These are phyloP conservation scores for Nicotiana otophora DNA, from an alignment of 257 asterid genomes.

Conservation along the genomic window DNA sequence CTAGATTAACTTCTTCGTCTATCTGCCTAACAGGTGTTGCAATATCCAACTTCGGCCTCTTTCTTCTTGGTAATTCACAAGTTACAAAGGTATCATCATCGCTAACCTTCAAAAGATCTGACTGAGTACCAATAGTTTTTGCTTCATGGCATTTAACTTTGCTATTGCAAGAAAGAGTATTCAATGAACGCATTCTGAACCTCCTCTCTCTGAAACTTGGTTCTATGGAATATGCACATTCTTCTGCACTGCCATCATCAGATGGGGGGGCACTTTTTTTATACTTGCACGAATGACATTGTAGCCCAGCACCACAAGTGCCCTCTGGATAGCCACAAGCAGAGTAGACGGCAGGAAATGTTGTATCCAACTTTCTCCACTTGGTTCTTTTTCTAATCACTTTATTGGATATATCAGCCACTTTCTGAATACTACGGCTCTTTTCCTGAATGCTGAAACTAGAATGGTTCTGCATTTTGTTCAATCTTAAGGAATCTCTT, in stretches of 20 bases:
- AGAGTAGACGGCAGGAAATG: slow-evolving; percentile 25
- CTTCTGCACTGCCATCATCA: slow-evolving; percentile 24
- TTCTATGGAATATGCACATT: slow-evolving; percentile 23
- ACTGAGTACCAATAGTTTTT: slow-evolving; percentile 21
- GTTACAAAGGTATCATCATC: slow-evolving; percentile 16
- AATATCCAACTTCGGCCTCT: slow-evolving; percentile 29
- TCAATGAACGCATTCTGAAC: slow-evolving; percentile 21
- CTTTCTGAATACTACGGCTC: slow-evolving; percentile 16
- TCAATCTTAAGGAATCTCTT: slow-evolving; percentile 24
- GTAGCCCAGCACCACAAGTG: slow-evolving; percentile 25
- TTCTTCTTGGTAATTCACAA: slow-evolving; percentile 25
- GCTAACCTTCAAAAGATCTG: slow-evolving; percentile 13
- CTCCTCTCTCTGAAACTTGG: slow-evolving; percentile 24
- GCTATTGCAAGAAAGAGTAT: slow-evolving; percentile 8
- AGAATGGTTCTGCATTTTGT: slow-evolving; percentile 20
- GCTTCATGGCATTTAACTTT: slow-evolving; percentile 19
- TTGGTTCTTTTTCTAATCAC: slow-evolving; percentile 32
- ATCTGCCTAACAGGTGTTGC: slow-evolving; percentile 20
- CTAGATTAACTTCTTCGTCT: slow-evolving; percentile 14
- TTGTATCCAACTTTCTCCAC: slow-evolving; percentile 37
- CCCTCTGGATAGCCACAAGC: slow-evolving; percentile 17
- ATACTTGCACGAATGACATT: slow-evolving; percentile 13
- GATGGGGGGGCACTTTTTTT: slow-evolving; percentile 18
- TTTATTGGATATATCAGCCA: slow-evolving; percentile 24
- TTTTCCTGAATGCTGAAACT: slow-evolving; percentile 34